Evolutionary conservation across 345 rosid genomes (phyloP), one percentile per base, ranked within the genome.

Genomic region (Populus nigra): DNA sequence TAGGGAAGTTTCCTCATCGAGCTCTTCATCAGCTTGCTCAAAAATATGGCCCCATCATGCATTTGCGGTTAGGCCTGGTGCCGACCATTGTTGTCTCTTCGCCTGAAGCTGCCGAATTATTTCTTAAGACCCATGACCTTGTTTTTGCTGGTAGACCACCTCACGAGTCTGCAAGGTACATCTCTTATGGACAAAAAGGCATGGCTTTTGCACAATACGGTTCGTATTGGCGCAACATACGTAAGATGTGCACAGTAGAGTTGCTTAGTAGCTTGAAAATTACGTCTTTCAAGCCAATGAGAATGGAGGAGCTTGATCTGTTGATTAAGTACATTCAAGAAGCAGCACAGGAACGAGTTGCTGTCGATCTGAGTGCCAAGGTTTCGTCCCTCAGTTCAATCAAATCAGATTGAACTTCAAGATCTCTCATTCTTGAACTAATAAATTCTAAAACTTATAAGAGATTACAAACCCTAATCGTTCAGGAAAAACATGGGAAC

Each of bases 181-280:
- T 84, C 0, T 27, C 78, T 1, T 86, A 87, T 36, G 72, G 70
- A 7, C 85, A 81, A 23, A 80, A 83, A 77, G 73, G 18, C 75
- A 0, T 89, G 2, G 0, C 78, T 0, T 84, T 83, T 11, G 68
- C 81, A 2, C 75, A 71, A 0, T 87, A 84, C 20, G 89, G 89
- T 0, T 8, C 87, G 9, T 87, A 87, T 6, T 82, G 92, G 89
- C 79, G 88, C 12, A 81, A 73, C 20, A 49, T 72, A 10, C 82
- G 90, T 35, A 86, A 87, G 76, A 76, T 87, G 81, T 89, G 92
- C 73, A 85, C 86, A 0, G 45, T 89, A 0, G 80, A 87, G 77
- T 68, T 87, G 69, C 86, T 86, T 6, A 84, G 85, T 73, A 68
- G 27, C 70, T 63, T 25, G 1, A 87, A 89, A 61, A 75, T 87